These are phyloP conservation scores for Tylopilus subfusipes DNA, from an alignment of 768 basidiomycete genomes.

Conservation along the genomic window DNA sequence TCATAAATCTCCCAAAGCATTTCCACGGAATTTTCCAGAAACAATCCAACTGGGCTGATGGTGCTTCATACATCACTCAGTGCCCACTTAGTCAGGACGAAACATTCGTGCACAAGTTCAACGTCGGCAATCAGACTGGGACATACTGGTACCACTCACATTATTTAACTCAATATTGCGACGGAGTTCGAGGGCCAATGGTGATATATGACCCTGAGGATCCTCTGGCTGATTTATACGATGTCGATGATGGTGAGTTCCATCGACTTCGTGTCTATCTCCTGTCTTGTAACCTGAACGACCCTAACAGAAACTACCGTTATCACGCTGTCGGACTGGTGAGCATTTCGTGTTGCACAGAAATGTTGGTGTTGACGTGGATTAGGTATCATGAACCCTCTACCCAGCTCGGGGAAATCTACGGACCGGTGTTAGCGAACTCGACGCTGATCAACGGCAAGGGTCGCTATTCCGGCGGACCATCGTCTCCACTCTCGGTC, in stretches of 20 bases:
- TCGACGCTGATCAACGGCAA: background rate
- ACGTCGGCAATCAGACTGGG: background rate
- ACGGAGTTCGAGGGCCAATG: background rate
- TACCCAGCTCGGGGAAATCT: background rate
- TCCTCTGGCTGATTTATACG: background rate
- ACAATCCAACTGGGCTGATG: background rate
- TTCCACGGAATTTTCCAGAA: background rate
- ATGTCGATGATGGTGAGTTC: background rate
- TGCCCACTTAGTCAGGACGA: background rate
- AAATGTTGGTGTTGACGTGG: background rate
- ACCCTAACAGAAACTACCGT: background rate
- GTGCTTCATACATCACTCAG: background rate
- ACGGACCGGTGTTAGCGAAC: background rate
- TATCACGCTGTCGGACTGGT: background rate
- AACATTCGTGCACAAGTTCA: background rate
- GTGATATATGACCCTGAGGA: background rate
- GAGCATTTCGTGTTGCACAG: background rate
- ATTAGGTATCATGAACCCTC: background rate
- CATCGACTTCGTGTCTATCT: conserved; percentile 25
- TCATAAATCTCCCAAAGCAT: background rate
- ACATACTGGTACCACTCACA: background rate
- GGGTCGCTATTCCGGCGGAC: background rate
- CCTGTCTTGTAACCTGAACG: no score
- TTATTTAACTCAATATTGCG: background rate
- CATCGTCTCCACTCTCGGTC: background rate